phyloP scores from a whole-genome alignment of 73 alveolate genomes.

The Tetrahymena elliotti region DNA sequence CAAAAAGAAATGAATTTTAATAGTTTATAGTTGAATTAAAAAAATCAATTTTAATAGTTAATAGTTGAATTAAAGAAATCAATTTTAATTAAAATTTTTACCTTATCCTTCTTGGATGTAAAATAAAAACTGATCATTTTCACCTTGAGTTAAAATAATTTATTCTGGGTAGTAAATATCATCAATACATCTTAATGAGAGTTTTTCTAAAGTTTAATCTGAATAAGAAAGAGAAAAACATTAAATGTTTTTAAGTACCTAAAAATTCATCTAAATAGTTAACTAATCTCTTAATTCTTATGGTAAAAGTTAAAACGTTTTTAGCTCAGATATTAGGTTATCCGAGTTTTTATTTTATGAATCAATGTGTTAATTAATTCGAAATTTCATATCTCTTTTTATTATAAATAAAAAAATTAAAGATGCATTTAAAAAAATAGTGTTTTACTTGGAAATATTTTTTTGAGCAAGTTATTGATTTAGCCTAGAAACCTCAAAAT shows the following conservation, averaged over 20 bases:
- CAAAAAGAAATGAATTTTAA: no score
- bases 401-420: no score
- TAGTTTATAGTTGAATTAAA: no score
- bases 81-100: no score
- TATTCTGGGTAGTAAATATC: neutral
- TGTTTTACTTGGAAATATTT: neutral
- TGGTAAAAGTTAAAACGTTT: neutral
- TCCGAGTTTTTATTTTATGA: neutral
- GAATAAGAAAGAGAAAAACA: neutral
- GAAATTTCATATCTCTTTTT: neutral
- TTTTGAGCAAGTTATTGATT: neutral
- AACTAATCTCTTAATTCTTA: neutral
- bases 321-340: no score
- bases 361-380: neutral
- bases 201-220: neutral
- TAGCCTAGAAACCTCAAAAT: neutral
- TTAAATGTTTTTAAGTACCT: no score
- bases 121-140: neutral
- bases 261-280: neutral
- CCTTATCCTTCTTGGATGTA: neutral
- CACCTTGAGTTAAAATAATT: neutral
- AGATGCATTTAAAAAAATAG: no score
- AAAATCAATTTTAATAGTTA: no score
- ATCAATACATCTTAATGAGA: neutral
- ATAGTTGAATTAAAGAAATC: no score